Evolutionary conservation across 1,284 basidiomycete genomes (phyloP), one percentile per base, ranked within the genome.

Genomic region (Marasmius oreades): DNA sequence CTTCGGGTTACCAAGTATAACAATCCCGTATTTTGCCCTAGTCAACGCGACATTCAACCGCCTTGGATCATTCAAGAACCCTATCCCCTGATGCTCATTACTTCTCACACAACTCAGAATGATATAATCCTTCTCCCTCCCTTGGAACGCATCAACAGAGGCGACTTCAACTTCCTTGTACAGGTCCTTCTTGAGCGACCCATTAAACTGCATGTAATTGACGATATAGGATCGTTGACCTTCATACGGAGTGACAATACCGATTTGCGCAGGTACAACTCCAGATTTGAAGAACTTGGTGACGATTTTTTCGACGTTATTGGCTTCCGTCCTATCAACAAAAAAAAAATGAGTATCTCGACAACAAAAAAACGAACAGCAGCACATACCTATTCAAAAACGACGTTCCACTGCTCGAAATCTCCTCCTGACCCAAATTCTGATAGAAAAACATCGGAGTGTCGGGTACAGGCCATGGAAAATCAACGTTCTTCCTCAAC

Each of bases 391-490:
- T 85, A 72, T 99, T 99, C 65, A 99, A 80, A 83, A 98, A 99
- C 7, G 96, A 98, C 0, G 97, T 99, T 50, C 97, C 97, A 68
- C 93, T 96, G 56, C 92, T 94, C 23, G 95, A 98, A 62, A 99
- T 99, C 72, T 99, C 97, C 70, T 99, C 97, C 65, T 98, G 97
- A 0, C 97, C 97, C 47, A 99, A 73, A 69, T 99, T 99, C 79
- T 98, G 95, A 75, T 98, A 98, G 79, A 99, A 99, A 79, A 98
- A 97, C 96, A 99, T 99, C 18, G 97, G 97, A 6, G 93, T 95
- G 64, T 95, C 93, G n/a, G 92, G 90, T 33, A 93, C 86, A 3
- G 97, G 97, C 97, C 97, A 99, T 1, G 97, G 97, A 75, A 99
- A 99, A 71, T 99, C 96, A 52, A 99, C 93, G 65, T 98, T 94